Base-by-base conservation (phyloP, 2,329 filamentous ascomycete species). In the Fusarium sp. region DNA sequence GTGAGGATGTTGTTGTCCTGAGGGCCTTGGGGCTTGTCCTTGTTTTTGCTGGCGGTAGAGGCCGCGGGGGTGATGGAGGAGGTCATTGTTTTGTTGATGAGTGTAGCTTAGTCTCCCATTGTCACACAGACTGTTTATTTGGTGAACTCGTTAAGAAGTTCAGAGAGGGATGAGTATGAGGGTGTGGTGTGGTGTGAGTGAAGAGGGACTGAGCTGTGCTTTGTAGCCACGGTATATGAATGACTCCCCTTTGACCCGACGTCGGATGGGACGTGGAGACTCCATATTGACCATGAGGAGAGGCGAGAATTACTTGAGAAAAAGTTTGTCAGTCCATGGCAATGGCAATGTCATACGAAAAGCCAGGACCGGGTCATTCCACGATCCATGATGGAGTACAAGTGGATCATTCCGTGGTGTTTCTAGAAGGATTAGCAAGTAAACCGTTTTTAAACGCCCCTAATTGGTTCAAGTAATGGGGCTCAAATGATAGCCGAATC, bases 321-420 rank as follows among this genome's bases (percentile, higher is more conserved):
- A 70, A 74, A 74, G 60, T 74, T 56, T 73, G 69, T 73, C 72
- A 64, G 62, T 74, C 61, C 42, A 66, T 65, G 63, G 60, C 54
- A 70, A 48, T 48, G 45, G 45, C 16, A 18, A 19, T 74, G 69
- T 68, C 72, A 74, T 70, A 49, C 54, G 65, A 46, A 61, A 41
- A 49, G 51, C 45, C 29, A 48, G 39, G 48, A 37, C 23, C 57
- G 68, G 68, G 42, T 42, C 54, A 41, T 42, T 72, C 39, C 38
- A 68, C 52, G 70, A 73, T 73, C 70, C 66, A 73, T 69, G 57
- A 67, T 46, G 56, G 68, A 64, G 68, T 45, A 27, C 21, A 33
- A 55, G 63, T 71, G 63, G 66, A 42, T 39, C 48, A 48, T 67
- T 51, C 44, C 9, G 29, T 59, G 45, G 55, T 46, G 44, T 63